phyloP scores from a whole-genome alignment of 2,329 filamentous ascomycete species.

The Nemania serpens region DNA sequence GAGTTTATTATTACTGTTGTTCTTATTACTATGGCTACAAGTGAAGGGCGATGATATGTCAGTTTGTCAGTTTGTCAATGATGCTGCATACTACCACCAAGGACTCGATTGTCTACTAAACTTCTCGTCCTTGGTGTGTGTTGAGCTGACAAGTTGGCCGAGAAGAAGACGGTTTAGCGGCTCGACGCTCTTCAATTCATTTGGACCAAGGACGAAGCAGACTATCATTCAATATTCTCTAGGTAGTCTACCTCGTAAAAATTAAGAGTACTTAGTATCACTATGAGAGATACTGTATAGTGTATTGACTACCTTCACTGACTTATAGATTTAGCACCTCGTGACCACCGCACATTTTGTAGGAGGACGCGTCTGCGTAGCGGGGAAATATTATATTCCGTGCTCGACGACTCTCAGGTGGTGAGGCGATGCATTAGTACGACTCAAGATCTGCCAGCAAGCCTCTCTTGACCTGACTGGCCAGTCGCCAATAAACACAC shows the following conservation, averaged over 20 bases:
- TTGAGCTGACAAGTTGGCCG: slow-evolving; percentile 17
- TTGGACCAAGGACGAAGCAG: not conserved
- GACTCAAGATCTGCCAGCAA: slow-evolving; percentile 3
- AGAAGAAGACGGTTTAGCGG: not conserved
- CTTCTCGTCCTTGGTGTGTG: slow-evolving; percentile 6
- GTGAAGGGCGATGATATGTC: no score
- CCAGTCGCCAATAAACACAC: not conserved
- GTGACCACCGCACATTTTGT: not conserved
- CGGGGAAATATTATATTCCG: no score
- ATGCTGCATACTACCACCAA: slow-evolving; percentile 21
- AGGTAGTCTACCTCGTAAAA: no score
- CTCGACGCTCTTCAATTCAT: not conserved
- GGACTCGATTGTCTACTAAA: slow-evolving; percentile 4
- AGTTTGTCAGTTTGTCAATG: slow-evolving; percentile 15
- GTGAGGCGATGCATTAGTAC: not conserved
- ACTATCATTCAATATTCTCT: no score
- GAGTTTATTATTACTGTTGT: not conserved
- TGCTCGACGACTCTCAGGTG: no score
- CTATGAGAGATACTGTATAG: no score
- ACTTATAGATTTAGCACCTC: slow-evolving; percentile 2
- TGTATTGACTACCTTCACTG: not conserved
- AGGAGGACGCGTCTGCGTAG: no score
- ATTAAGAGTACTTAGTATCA: no score
- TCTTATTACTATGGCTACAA: no score
- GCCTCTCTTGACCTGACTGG: not conserved